Conservation (phyloP, 2,329 filamentous ascomycete genomes). For the Ceratocystis colombiana region DNA sequence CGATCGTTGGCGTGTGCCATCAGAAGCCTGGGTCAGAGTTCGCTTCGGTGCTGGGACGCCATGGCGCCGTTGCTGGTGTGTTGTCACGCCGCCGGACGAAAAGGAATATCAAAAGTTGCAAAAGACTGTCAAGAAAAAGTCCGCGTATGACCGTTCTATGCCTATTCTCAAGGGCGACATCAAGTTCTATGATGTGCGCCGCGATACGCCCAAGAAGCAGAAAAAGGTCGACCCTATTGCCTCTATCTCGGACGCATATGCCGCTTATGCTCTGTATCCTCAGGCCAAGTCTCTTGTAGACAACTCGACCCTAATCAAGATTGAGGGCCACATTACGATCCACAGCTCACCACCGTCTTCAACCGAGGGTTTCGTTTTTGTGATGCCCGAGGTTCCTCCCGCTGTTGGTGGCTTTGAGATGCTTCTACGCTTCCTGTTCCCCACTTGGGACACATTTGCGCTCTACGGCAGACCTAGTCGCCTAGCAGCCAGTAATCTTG, state of each 20-base stretch:
- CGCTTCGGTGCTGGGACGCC: slow-evolving; percentile 91
- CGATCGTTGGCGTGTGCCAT: slow-evolving; percentile 63
- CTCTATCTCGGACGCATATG: slow-evolving; percentile 80
- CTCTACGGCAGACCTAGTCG: slow-evolving; percentile 83
- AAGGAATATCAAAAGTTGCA: slow-evolving; percentile 79
- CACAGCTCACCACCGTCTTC: slow-evolving; percentile 67
- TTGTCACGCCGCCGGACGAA: slow-evolving; percentile 83
- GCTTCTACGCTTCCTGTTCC: slow-evolving; percentile 85
- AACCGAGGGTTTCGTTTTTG: slow-evolving; percentile 89
- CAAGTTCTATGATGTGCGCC: slow-evolving; percentile 81
- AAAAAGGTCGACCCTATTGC: slow-evolving; percentile 88
- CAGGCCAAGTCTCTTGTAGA: slow-evolving; percentile 90
- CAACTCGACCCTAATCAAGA: slow-evolving; percentile 83
- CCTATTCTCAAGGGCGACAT: slow-evolving; percentile 73
- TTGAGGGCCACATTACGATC: slow-evolving; percentile 83
- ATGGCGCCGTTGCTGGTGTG: slow-evolving; percentile 95
- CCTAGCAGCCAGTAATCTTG: slow-evolving; percentile 76
- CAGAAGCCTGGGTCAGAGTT: slow-evolving; percentile 90
- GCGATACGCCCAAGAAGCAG: slow-evolving; percentile 70
- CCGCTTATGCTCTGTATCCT: slow-evolving; percentile 90
- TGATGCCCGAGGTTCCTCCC: slow-evolving; percentile 92
- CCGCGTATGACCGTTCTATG: slow-evolving; percentile 64
- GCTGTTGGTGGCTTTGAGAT: slow-evolving; percentile 92
- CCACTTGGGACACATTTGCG: slow-evolving; percentile 83
- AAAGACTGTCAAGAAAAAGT: slow-evolving; percentile 72